Base-by-base conservation (phyloP, 345 rosid species). In the Gossypium thurberi region DNA sequence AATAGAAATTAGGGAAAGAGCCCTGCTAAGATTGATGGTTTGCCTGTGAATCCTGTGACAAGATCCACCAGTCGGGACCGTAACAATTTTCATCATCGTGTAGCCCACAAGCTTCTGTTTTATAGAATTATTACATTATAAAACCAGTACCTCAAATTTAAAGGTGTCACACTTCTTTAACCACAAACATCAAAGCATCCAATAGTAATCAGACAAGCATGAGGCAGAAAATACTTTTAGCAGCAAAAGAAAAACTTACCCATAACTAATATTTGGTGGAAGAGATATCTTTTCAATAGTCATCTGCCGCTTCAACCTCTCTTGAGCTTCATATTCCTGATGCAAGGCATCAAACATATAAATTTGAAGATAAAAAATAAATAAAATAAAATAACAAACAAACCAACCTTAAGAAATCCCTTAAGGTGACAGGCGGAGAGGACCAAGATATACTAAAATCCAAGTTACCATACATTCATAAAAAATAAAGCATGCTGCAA, bases 251-350 rank as follows among this genome's bases (percentile, higher is more conserved):
- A 40, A 48, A 33, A 85, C 92, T 84, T 81, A 92, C 98, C 79
- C 87, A 79, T 89, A 81, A 78, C 94, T 85, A 73, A 89, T 75
- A 79, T 87, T 85, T 59, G 89, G 84, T 23, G 91, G 85, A 69
- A 92, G 72, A 43, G 90, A 78, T 76, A 83, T 80, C 63, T 88
- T 87, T 66, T 88, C 93, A 69, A 93, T 82, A 5, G 77, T 77
- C 65, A 75, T 71, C 77, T 87, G 92, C 77, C 86, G 96, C 80
- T 85, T 92, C 79, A 79, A 79, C 84, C 90, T 87, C 80, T 88
- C 94, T 50, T 87, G 85, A 78, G 84, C 83, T 86, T 95, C 96
- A 82, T 85, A 92, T 42, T 88, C 93, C 97, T 95, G 73, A 79
- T 42, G 72, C 20, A 6, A 43, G 53, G 15, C 21, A 60, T 21